phyloP scores from a whole-genome alignment of 2,329 filamentous ascomycete species.

The Clarireedia sp. region DNA sequence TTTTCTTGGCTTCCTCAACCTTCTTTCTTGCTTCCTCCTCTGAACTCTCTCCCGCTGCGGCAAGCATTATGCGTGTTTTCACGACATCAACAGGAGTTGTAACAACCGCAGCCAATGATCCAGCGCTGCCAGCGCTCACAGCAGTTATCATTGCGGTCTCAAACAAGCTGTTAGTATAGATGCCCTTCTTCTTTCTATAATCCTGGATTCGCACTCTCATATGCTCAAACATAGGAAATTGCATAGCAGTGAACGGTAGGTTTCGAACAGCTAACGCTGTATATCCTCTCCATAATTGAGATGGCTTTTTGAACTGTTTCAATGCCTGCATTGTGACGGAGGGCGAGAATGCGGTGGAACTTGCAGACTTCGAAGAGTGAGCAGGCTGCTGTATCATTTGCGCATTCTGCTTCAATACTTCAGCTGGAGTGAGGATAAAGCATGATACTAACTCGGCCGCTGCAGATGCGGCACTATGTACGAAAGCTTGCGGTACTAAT shows the following conservation, averaged over 20 bases:
- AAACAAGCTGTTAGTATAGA: slow-evolving; percentile 34
- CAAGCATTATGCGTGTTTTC: slow-evolving; percentile 83
- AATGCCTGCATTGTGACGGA: slow-evolving; percentile 47
- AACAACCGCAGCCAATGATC: slow-evolving; percentile 66
- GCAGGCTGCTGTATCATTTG: slow-evolving; percentile 58
- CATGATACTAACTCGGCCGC: slow-evolving; percentile 78
- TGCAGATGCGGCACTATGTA: slow-evolving; percentile 67
- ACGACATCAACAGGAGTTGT: slow-evolving; percentile 87
- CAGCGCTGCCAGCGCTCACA: slow-evolving; percentile 63
- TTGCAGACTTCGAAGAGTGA: slow-evolving; percentile 21
- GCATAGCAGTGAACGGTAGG: slow-evolving; percentile 77
- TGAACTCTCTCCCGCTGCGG: slow-evolving; percentile 34
- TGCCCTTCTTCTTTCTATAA: slow-evolving; percentile 32
- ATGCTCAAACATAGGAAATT: slow-evolving; percentile 81
- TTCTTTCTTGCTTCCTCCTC: slow-evolving; percentile 24
- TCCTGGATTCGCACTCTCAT: slow-evolving; percentile 47
- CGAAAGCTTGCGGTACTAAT: slow-evolving; percentile 58
- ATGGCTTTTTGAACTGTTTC: slow-evolving; percentile 47
- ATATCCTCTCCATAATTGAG: slow-evolving; percentile 61
- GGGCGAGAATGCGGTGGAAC: slow-evolving; percentile 40
- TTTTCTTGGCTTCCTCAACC: slow-evolving; percentile 18
- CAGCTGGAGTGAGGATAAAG: slow-evolving; percentile 77
- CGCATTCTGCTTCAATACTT: slow-evolving; percentile 90
- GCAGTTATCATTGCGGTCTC: slow-evolving; percentile 68
- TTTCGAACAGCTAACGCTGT: slow-evolving; percentile 75